Conservation (phyloP, 2,329 filamentous ascomycete genomes). For the Endoconidiophora polonica region DNA sequence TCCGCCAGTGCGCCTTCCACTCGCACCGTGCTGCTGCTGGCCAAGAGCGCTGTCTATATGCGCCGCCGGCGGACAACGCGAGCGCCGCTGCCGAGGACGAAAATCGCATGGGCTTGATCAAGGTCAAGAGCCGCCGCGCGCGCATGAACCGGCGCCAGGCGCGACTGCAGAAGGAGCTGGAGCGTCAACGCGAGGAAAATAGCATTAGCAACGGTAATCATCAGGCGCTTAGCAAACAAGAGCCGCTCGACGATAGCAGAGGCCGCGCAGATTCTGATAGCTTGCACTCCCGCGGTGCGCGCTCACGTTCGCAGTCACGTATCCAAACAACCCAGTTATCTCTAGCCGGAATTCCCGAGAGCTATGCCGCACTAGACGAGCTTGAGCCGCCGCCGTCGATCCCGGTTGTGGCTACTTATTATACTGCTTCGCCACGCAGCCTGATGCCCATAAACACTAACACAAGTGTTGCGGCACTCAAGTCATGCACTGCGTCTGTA, state of each 20-base stretch:
- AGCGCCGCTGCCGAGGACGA: conserved; percentile 12
- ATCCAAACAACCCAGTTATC: neutral
- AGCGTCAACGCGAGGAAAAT: conserved; percentile 1
- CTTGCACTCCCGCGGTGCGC: neutral
- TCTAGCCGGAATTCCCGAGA: conserved; percentile 7
- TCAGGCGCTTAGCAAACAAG: neutral
- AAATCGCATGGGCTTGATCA: conserved; percentile 7
- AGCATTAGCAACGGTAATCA: conserved; percentile 1
- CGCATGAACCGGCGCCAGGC: conserved; percentile 7
- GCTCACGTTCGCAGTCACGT: neutral
- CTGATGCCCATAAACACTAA: too few relatives aligned
- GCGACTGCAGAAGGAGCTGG: conserved; percentile 1
- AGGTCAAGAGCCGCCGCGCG: conserved; percentile 6
- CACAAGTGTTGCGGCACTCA: neutral
- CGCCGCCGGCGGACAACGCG: too few relatives aligned
- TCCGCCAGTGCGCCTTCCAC: conserved; percentile 44
- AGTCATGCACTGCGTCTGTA: conserved; percentile 3
- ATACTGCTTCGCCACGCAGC: neutral
- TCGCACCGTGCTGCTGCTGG: conserved; percentile 38
- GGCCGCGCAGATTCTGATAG: neutral
- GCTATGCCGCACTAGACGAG: neutral
- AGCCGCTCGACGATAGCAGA: neutral
- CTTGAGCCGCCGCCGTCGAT: conserved; percentile 5
- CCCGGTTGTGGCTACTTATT: neutral
- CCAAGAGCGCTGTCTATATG: conserved; percentile 35